A percentile compares a stretch with the other conserved stretches of the same genome.
Evolutionary conservation across 1,284 basidiomycete species (phyloP).

Genomic region (Meripilus lineatus): DNA sequence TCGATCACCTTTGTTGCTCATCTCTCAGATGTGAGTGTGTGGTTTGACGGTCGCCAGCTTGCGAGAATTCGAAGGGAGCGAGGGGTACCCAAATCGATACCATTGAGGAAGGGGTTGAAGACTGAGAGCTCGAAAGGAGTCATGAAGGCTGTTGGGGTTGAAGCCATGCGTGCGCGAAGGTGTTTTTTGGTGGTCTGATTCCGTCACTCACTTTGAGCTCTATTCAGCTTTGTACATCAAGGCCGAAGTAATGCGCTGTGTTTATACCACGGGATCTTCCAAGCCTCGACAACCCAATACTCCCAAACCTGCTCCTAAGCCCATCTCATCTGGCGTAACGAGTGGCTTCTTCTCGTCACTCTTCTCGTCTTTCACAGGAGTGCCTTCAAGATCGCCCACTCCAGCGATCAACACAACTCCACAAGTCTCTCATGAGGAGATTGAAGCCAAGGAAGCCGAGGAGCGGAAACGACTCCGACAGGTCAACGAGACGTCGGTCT

Average conservation of each 20-base stretch:
- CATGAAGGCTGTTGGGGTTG: conserved; percentile 68
- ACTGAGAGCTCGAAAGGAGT: conserved; percentile 41
- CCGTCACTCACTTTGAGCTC: conserved; percentile 5
- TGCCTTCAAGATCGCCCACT: conserved; percentile 36
- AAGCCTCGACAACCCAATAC: conserved; percentile 25
- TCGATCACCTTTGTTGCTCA: conserved; percentile 93
- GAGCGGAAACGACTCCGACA: conserved; percentile 12
- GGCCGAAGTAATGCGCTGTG: conserved; percentile 80
- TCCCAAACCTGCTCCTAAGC: conserved; percentile 13
- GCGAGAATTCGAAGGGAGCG: conserved; percentile 70
- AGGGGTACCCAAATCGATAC: conserved; percentile 52
- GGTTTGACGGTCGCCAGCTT: conserved; percentile 76
- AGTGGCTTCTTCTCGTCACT: conserved; percentile 76
- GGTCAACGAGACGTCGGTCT: conserved; percentile 60
- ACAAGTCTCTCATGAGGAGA: conserved; percentile 33
- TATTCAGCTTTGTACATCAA: conserved; percentile 79
- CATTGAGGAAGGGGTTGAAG: conserved; percentile 52
- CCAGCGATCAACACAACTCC: conserved; percentile 29
- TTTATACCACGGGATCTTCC: conserved; percentile 62
- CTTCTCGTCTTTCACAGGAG: conserved; percentile 53
- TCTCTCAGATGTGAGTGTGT: conserved; percentile 74
- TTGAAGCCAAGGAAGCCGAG: conserved; percentile 33
- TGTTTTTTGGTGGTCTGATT: neutral
- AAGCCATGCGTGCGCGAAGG: conserved; percentile 57
- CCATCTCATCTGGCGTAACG: conserved; percentile 28